These are phyloP conservation scores for Cornus suecica DNA, from an alignment of 148 eudicot species.

Conservation along the genomic window DNA sequence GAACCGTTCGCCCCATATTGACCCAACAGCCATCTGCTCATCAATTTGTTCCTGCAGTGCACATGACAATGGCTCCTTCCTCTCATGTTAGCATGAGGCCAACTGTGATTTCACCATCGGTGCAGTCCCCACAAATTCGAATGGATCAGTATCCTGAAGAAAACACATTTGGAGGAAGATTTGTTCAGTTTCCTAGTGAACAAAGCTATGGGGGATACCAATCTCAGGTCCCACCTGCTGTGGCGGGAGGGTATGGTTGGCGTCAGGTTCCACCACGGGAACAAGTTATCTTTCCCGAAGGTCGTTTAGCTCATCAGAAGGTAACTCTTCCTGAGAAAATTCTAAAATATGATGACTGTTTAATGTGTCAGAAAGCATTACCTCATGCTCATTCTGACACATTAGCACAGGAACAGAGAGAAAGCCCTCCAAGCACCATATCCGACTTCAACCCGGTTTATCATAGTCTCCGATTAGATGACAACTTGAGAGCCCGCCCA, in stretches of 20 bases:
- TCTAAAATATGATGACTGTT: conserved; percentile 46
- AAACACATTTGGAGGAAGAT: conserved; percentile 25
- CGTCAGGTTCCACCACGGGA: conserved; percentile 51
- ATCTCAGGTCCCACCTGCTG: conserved; percentile 38
- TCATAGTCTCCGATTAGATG: conserved; percentile 58
- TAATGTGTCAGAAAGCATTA: conserved; percentile 80
- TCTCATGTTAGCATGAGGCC: conserved; percentile 56
- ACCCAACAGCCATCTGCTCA: conserved; percentile 52
- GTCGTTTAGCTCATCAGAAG: conserved; percentile 53
- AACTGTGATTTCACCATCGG: conserved; percentile 32
- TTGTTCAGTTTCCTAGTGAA: conserved; percentile 56
- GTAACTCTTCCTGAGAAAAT: conserved; percentile 29
- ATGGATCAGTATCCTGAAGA: conserved; percentile 27
- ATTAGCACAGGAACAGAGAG: conserved; percentile 57
- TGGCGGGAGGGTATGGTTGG: conserved; percentile 65
- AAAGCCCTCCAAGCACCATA: conserved; percentile 28
- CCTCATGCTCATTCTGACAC: conserved; percentile 96
- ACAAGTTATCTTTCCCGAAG: conserved; percentile 49
- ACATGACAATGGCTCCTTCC: conserved; percentile 58
- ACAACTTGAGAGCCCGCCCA: conserved; percentile 36
- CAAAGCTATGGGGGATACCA: conserved; percentile 56
- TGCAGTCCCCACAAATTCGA: conserved; percentile 44
- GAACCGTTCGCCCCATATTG: conserved; percentile 50
- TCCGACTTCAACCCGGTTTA: conserved; percentile 46
- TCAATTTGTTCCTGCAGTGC: conserved; percentile 51